phyloP scores from a whole-genome alignment of 257 asterid species.

The Solanum gracilifrons region DNA sequence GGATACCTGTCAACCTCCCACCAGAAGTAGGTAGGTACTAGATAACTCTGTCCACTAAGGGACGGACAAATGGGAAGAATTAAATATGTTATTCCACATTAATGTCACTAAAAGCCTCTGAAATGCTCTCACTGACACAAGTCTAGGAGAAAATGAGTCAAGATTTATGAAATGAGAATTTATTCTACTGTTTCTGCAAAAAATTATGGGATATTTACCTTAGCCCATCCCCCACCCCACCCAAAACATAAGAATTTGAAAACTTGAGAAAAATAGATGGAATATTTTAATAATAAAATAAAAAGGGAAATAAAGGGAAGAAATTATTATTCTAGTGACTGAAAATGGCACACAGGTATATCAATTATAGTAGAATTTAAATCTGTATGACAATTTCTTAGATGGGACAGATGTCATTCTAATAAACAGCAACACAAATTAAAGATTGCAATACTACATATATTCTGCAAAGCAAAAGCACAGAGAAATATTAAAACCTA shows the following conservation, averaged over 20 bases:
- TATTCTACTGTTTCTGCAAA: background rate
- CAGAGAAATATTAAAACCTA: background rate
- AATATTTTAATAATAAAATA: background rate
- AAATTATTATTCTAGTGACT: background rate
- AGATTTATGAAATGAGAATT: background rate
- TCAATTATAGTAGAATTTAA: background rate
- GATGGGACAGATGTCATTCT: background rate
- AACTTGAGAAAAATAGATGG: background rate
- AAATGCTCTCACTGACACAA: background rate
- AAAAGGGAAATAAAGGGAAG: background rate
- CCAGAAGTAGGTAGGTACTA: fast-evolving
- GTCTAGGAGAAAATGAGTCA: background rate
- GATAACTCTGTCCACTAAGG: background rate
- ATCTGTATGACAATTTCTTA: background rate
- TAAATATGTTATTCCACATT: background rate
- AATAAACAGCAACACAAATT: background rate
- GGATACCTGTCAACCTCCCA: too few relatives aligned
- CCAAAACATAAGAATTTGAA: background rate
- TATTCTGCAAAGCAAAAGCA: background rate
- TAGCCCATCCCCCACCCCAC: background rate
- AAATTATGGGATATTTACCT: background rate
- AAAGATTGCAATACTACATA: background rate
- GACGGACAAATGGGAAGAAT: background rate
- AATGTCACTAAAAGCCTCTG: background rate
- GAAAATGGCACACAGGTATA: background rate